phyloP scores from a whole-genome alignment of 108 stramenopile species.

The Cyclotella choctawhatcheeana region DNA sequence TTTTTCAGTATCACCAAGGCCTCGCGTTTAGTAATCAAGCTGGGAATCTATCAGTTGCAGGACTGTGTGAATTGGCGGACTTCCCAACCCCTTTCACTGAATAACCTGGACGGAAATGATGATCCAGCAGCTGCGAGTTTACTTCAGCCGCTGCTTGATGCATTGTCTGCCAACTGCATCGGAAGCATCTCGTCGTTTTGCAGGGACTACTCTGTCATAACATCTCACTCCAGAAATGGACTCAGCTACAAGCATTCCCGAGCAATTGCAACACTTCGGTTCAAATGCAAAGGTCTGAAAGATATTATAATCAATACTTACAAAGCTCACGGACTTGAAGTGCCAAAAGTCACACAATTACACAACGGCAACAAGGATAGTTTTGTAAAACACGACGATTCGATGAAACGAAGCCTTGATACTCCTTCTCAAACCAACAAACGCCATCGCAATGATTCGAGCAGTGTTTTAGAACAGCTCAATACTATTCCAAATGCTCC shows the following conservation, averaged over 20 bases:
- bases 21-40: conserved; percentile 26
- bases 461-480: not conserved
- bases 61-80: conserved; percentile 44
- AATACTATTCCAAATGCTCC: not conserved
- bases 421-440: not conserved
- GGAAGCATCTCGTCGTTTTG: conserved; percentile 31
- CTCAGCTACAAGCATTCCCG: conserved; percentile 29
- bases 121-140: conserved; percentile 34
- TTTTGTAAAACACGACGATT: not conserved
- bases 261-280: conserved; percentile 24
- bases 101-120: conserved; percentile 4
- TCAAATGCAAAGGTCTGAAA: conserved; percentile 31
- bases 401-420: not conserved
- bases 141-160: conserved; percentile 38
- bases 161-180: conserved; percentile 27
- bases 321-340: conserved; percentile 23
- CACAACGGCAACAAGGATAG: not conserved
- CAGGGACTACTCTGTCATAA: conserved; percentile 1
- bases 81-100: conserved; percentile 13
- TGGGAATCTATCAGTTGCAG: conserved; percentile 29
- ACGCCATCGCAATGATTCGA: not conserved
- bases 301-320: conserved; percentile 30
- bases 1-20: conserved; percentile 21
- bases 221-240: not conserved
- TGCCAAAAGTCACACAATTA: not conserved